These are phyloP conservation scores for Candida patagonica DNA, from an alignment of 805 yeast species.

Conservation along the genomic window DNA sequence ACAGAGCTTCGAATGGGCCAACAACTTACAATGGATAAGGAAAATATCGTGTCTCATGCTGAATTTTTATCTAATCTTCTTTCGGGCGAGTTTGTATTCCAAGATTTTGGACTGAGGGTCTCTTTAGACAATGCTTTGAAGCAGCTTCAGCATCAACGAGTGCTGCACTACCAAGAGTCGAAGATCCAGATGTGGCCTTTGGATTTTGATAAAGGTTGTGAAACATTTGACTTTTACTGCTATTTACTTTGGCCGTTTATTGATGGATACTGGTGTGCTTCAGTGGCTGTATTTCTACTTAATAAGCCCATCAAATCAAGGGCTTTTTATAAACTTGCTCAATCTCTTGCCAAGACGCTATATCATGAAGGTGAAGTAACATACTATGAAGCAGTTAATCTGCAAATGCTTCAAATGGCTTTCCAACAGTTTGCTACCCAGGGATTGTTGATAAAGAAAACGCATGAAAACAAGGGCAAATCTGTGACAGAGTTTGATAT, in stretches of 20 bases:
- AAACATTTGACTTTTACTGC: conserved; percentile 33
- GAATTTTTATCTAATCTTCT: conserved; percentile 29
- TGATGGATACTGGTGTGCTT: conserved; percentile 35
- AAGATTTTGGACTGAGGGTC: conserved; percentile 27
- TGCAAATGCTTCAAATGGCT: conserved; percentile 32
- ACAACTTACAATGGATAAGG: conserved; percentile 17
- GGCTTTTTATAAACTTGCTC: conserved; percentile 28
- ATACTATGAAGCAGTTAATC: conserved; percentile 34
- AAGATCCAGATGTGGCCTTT: conserved; percentile 16
- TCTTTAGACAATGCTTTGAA: conserved; percentile 26
- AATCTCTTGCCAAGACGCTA: conserved; percentile 33
- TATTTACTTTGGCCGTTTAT: conserved; percentile 36
- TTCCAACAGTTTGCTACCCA: conserved; percentile 26
- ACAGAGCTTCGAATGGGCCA: conserved; percentile 23
- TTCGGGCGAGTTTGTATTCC: conserved; percentile 33
- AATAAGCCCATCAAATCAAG: conserved; percentile 22
- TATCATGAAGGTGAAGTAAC: conserved; percentile 33
- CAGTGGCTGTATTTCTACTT: conserved; percentile 28
- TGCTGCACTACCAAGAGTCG: conserved; percentile 17
- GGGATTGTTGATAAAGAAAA: conserved; percentile 25
- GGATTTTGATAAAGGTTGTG: conserved; percentile 16
- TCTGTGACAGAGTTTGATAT: conserved; percentile 12
- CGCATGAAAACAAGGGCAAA: conserved; percentile 12
- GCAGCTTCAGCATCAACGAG: conserved; percentile 23
- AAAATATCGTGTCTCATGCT: conserved; percentile 24